Evolutionary conservation across 176 grass and related monocot species (phyloP).

Genomic region (Phragmites australis): DNA sequence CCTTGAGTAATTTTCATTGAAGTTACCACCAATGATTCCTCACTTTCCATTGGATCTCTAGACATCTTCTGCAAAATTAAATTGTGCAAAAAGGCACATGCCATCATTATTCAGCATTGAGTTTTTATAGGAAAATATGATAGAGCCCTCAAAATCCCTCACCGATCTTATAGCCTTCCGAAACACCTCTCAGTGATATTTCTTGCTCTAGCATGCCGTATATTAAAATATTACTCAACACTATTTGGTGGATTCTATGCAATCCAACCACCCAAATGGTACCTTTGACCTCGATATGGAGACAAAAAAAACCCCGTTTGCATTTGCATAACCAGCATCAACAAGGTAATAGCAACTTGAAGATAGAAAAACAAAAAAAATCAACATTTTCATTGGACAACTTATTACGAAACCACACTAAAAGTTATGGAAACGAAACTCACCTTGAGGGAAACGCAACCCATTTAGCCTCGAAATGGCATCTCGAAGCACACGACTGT

Average conservation of each 20-base stretch:
- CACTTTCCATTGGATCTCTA: neutral
- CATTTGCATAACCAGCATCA: slow-evolving; percentile 1
- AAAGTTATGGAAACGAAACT: neutral
- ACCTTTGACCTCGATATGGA: neutral
- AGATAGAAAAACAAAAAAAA: neutral
- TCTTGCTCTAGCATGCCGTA: neutral
- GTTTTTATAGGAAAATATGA: neutral
- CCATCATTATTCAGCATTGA: neutral
- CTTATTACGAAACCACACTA: neutral
- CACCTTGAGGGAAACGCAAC: neutral
- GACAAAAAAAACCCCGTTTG: no score
- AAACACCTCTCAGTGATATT: slow-evolving; percentile 16
- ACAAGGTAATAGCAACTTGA: neutral
- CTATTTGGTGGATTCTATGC: neutral
- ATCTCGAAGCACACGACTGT: neutral
- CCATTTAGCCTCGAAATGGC: neutral
- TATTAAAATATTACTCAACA: neutral
- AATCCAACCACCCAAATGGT: neutral
- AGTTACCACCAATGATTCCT: neutral
- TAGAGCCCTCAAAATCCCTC: neutral
- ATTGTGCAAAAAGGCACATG: neutral
- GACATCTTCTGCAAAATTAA: neutral
- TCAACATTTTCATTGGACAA: neutral
- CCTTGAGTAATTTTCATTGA: neutral
- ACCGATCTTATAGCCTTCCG: neutral